These are phyloP conservation scores for Candida morakotiae DNA, from an alignment of 805 yeast species.

Conservation along the genomic window DNA sequence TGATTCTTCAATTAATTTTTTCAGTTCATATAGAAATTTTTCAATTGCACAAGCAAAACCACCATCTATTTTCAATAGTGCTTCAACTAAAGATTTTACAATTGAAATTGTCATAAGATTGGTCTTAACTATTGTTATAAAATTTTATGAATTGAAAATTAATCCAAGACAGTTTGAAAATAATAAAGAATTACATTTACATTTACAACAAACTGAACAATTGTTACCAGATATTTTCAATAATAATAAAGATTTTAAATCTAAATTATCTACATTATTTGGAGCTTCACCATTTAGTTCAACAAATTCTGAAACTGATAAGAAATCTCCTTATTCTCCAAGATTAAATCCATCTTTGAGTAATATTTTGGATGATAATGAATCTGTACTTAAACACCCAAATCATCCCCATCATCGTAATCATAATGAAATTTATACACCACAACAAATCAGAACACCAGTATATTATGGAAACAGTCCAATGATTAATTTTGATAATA, in stretches of 20 bases:
- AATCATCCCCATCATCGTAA: not conserved
- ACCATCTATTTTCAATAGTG: not conserved
- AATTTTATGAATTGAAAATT: slow-evolving; percentile 15
- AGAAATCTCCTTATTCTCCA: slow-evolving; percentile 11
- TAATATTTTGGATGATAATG: slow-evolving; percentile 16
- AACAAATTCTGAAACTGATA: not conserved
- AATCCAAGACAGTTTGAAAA: slow-evolving; percentile 11
- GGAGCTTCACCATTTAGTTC: slow-evolving; percentile 11
- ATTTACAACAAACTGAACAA: slow-evolving; percentile 14
- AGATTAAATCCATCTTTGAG: slow-evolving; percentile 21
- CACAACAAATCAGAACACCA: not conserved
- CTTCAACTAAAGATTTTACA: slow-evolving; percentile 5
- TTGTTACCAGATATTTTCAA: slow-evolving; percentile 16
- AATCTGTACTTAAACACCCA: not conserved
- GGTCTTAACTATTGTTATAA: slow-evolving; percentile 17
- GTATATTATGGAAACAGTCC: not conserved
- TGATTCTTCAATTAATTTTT: slow-evolving; percentile 13
- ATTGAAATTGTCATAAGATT: slow-evolving; percentile 14
- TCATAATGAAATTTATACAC: not conserved
- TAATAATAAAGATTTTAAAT: slow-evolving; percentile 5
- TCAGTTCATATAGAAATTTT: slow-evolving; percentile 1
- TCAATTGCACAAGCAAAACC: too few species aligned
- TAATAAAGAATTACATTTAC: slow-evolving; percentile 14
- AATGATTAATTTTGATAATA: not conserved
- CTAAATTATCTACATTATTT: slow-evolving; percentile 7